Percentiles rank a stretch among this genome's conserved stretches.
phyloP scores from a whole-genome alignment of 1,284 basidiomycete species.

The Ganoderma lingzhi region DNA sequence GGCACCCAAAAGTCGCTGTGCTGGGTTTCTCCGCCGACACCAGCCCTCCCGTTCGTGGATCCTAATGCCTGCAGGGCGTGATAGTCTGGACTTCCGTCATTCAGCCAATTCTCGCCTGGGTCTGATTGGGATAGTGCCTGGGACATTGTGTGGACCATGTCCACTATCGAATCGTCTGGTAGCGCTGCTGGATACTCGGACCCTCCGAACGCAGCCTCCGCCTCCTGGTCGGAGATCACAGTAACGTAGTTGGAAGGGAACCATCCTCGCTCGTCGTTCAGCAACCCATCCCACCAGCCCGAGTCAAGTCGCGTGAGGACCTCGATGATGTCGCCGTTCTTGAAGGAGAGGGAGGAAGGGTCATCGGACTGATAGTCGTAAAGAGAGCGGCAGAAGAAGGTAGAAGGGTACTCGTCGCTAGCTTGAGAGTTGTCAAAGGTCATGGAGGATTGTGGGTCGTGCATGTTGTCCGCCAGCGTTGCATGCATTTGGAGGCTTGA shows the following conservation, averaged over 20 bases:
- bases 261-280: slow-evolving; percentile 93
- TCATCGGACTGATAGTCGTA: slow-evolving; percentile 93
- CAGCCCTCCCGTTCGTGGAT: slow-evolving; percentile 24
- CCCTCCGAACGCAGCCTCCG: slow-evolving; percentile 67
- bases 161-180: slow-evolving; percentile 49
- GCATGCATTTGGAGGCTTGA: slow-evolving; percentile 26
- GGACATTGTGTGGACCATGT: slow-evolving; percentile 59
- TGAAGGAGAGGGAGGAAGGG: slow-evolving; percentile 88
- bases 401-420: slow-evolving; percentile 62
- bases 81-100: slow-evolving; percentile 36
- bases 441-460: slow-evolving; percentile 30
- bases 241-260: slow-evolving; percentile 97
- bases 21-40: slow-evolving; percentile 39
- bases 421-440: slow-evolving; percentile 28
- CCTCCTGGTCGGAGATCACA: slow-evolving; percentile 82
- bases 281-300: slow-evolving; percentile 99
- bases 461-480: slow-evolving; percentile 32
- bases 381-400: slow-evolving; percentile 90
- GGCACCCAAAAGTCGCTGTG: slow-evolving; percentile 38
- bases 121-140: slow-evolving; percentile 47
- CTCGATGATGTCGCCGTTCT: slow-evolving; percentile 90
- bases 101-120: slow-evolving; percentile 41
- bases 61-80: slow-evolving; percentile 18
- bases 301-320: slow-evolving; percentile 91
- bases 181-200: slow-evolving; percentile 48